Percentiles rank a stretch among this genome's conserved stretches.
phyloP scores from a whole-genome alignment of 331 rosid genomes.

The Malus hybrid region DNA sequence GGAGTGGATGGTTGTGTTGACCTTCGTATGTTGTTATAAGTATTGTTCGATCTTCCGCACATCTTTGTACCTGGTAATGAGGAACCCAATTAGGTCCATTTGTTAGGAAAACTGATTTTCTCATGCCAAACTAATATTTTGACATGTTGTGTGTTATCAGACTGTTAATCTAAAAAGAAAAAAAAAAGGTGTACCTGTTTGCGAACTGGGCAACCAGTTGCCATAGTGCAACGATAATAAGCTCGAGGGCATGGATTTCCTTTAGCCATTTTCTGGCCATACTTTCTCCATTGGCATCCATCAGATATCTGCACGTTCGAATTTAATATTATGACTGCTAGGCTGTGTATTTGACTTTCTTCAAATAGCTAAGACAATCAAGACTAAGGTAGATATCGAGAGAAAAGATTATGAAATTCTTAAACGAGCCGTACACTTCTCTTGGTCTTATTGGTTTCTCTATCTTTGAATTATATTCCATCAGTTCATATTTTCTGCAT shows the following conservation, averaged over 20 bases:
- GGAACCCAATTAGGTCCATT: background rate
- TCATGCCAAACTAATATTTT: no score
- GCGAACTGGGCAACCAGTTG: conserved; percentile 53
- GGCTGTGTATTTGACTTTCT: no score
- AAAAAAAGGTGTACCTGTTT: conserved; percentile 36
- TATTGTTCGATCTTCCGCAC: conserved; percentile 42
- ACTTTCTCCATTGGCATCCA: conserved; percentile 87
- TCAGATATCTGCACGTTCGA: conserved; percentile 40
- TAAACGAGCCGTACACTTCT: background rate
- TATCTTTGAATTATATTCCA: background rate
- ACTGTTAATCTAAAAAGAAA: background rate
- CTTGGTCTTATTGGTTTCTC: background rate
- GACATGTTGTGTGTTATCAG: background rate
- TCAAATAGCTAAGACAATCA: no score
- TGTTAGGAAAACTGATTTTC: background rate
- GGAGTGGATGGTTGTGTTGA: conserved; percentile 51
- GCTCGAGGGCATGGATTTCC: conserved; percentile 77
- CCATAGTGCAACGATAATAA: conserved; percentile 80
- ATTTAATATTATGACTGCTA: background rate
- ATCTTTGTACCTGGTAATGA: conserved; percentile 29
- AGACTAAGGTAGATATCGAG: no score
- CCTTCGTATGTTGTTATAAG: conserved; percentile 67
- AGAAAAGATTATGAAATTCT: no score
- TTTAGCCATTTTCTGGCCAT: conserved; percentile 83
- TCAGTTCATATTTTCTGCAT: background rate